These are phyloP conservation scores for Galerina marginata DNA, from an alignment of 768 basidiomycete species.

Conservation along the genomic window DNA sequence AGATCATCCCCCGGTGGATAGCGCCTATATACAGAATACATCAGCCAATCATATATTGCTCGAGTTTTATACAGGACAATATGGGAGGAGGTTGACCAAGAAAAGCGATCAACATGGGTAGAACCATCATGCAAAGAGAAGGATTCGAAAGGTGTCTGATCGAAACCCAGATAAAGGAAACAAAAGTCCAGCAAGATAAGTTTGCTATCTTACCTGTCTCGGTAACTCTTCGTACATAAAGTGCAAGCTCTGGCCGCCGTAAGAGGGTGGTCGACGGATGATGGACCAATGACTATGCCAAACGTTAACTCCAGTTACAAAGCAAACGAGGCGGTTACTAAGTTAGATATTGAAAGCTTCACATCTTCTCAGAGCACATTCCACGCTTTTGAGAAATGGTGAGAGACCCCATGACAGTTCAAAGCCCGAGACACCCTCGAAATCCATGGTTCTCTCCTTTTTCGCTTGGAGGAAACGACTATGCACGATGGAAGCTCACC, in stretches of 20 bases:
- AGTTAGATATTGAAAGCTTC: too few relatives aligned
- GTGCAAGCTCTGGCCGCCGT: conserved; percentile 61
- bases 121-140: background rate
- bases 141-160: background rate
- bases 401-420: background rate
- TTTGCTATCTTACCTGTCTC: conserved; percentile 57
- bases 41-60: background rate
- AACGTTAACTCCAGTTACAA: background rate
- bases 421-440: background rate
- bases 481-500: conserved; percentile 28
- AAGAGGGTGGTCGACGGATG: conserved; percentile 66
- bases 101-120: background rate
- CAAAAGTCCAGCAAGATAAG: background rate
- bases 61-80: too few relatives aligned
- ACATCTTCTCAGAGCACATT: too few relatives aligned
- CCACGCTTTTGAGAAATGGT: conserved; percentile 5
- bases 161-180: background rate
- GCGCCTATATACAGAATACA: conserved; percentile 40
- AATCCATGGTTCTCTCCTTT: background rate
- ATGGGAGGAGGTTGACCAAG: too few relatives aligned
- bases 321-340: background rate
- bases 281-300: conserved; percentile 41
- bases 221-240: conserved; percentile 63
- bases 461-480: background rate
- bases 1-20: conserved; percentile 48